phyloP scores from a whole-genome alignment of 73 alveolate species.

The Blepharisma japonicum region DNA sequence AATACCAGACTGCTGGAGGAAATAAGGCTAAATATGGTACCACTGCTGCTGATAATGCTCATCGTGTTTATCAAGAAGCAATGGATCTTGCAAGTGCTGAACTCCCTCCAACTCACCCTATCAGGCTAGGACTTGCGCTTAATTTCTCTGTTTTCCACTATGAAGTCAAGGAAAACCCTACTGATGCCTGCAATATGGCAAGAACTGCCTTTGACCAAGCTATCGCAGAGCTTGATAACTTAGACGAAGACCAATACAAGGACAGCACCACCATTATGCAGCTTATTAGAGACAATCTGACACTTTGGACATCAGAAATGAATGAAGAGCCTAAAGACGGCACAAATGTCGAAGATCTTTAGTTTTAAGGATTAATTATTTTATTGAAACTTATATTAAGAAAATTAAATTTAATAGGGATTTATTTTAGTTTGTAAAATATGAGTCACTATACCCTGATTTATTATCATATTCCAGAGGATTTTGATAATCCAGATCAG shows the following conservation, averaged over 20 bases:
- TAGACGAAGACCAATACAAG: slow-evolving; percentile 28
- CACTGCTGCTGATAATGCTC: slow-evolving; percentile 43
- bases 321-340: slow-evolving; percentile 1
- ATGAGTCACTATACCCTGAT: slow-evolving; percentile 24
- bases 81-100: slow-evolving; percentile 42
- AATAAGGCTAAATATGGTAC: slow-evolving; percentile 23
- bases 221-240: slow-evolving; percentile 1
- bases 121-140: slow-evolving; percentile 68
- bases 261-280: slow-evolving; percentile 21
- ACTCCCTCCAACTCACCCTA: slow-evolving; percentile 63
- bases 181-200: slow-evolving; percentile 75
- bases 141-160: slow-evolving; percentile 81
- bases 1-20: slow-evolving; percentile 34
- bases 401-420: too few relatives aligned
- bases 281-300: slow-evolving; percentile 11
- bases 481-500: slow-evolving; percentile 34
- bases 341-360: neutral
- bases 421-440: neutral
- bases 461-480: slow-evolving; percentile 47
- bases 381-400: too few relatives aligned
- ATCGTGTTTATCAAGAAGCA: slow-evolving; percentile 54
- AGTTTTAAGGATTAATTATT: too few relatives aligned
- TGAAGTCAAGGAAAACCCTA: slow-evolving; percentile 75
- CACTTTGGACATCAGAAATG: slow-evolving; percentile 31
- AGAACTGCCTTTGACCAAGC: slow-evolving; percentile 42